Conservation (phyloP, 495 filamentous ascomycete species). For the Beverwykella pulmonaria region DNA sequence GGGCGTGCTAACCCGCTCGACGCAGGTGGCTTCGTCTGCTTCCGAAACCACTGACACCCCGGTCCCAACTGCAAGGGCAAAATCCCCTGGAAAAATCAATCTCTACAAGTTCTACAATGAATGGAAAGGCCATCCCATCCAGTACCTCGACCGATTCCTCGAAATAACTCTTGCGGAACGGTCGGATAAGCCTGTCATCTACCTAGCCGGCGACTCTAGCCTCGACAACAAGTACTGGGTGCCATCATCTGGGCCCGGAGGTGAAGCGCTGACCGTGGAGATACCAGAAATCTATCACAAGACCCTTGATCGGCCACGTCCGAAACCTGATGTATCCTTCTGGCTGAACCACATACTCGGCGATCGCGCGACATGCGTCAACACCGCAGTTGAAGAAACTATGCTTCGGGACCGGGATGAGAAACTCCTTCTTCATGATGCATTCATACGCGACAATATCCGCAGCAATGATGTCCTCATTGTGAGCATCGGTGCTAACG, state of each 20-base stretch:
- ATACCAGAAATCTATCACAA: conserved; percentile 40
- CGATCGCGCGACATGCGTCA: conserved; percentile 38
- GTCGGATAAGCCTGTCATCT: conserved; percentile 39
- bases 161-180: conserved; percentile 5
- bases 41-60: not conserved
- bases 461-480: conserved; percentile 38
- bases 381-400: conserved; percentile 41
- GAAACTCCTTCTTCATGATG: conserved; percentile 39
- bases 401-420: conserved; percentile 36
- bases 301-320: conserved; percentile 23
- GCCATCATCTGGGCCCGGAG: conserved; percentile 29
- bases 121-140: conserved; percentile 43
- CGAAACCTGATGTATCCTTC: conserved; percentile 42
- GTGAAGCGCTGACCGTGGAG: conserved; percentile 25
- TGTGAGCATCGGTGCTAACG: conserved; percentile 45
- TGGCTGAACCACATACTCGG: conserved; percentile 44
- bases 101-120: conserved; percentile 39
- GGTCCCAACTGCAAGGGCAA: not conserved
- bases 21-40: not conserved
- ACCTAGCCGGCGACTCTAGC: conserved; percentile 45
- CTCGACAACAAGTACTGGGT: conserved; percentile 47
- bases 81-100: conserved; percentile 25
- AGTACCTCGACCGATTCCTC: conserved; percentile 32
- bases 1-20: not conserved
- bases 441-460: conserved; percentile 44